These are phyloP conservation scores for Stemphylium vesicarium DNA, from an alignment of 2,329 filamentous ascomycete species.

Conservation along the genomic window DNA sequence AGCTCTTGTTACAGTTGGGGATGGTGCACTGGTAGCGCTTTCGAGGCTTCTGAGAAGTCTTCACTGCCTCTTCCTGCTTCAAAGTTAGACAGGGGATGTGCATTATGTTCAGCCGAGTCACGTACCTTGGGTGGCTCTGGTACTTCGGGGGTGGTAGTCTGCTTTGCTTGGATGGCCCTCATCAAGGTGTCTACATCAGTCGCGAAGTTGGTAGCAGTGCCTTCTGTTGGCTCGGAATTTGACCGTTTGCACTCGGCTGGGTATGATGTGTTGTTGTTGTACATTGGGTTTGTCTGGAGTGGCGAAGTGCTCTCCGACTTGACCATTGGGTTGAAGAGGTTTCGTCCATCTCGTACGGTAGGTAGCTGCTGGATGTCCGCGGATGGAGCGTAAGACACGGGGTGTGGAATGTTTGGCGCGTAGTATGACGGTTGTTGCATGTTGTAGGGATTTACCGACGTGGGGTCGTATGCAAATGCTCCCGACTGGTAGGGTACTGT, in stretches of 20 bases:
- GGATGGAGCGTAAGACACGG: slow-evolving; percentile 34
- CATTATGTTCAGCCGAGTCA: not conserved
- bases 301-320: slow-evolving; percentile 54
- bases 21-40: slow-evolving; percentile 78
- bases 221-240: slow-evolving; percentile 51
- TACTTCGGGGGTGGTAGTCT: slow-evolving; percentile 49
- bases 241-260: slow-evolving; percentile 53
- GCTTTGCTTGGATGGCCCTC: slow-evolving; percentile 81
- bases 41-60: slow-evolving; percentile 51
- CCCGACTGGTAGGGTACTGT: slow-evolving; percentile 47
- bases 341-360: slow-evolving; percentile 37
- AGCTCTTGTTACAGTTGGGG: slow-evolving; percentile 78
- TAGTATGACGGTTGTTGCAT: slow-evolving; percentile 44
- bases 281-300: slow-evolving; percentile 49
- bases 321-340: slow-evolving; percentile 46
- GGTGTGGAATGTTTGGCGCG: slow-evolving; percentile 31
- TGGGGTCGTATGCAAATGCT: slow-evolving; percentile 43
- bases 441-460: slow-evolving; percentile 45
- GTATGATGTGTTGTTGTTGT: slow-evolving; percentile 45
- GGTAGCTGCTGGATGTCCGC: slow-evolving; percentile 33
- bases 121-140: slow-evolving; percentile 41
- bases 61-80: slow-evolving; percentile 33
- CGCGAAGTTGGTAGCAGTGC: slow-evolving; percentile 67
- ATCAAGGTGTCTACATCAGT: slow-evolving; percentile 88
- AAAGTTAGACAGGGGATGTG: slow-evolving; percentile 2